Conservation (phyloP, 208 protist species). For the Wallacemonas sp. region DNA sequence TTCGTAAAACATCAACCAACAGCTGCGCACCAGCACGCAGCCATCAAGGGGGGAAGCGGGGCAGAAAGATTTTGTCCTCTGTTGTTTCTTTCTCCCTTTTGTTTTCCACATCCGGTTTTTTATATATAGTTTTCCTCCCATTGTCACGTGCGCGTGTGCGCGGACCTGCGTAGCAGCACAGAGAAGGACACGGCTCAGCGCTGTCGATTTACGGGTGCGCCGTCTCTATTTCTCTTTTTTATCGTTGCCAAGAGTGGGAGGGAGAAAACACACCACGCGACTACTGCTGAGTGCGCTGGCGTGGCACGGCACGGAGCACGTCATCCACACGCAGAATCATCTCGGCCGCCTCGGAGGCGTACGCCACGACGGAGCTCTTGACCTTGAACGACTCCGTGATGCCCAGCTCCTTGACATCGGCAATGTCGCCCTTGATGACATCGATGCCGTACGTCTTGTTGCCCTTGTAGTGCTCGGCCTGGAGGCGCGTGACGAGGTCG, state of each 20-base stretch:
- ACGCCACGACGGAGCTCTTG: conserved; percentile 97
- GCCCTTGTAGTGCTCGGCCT: conserved; percentile 80
- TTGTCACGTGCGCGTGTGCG: no score
- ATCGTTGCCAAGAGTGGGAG: background rate
- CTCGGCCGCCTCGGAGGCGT: conserved; percentile 98
- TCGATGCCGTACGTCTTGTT: conserved; percentile 87
- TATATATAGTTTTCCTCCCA: no score
- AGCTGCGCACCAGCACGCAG: no score
- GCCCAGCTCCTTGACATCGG: conserved; percentile 93
- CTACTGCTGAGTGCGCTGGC: conserved; percentile 82
- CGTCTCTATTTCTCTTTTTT: no score
- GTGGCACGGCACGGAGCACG: conserved; percentile 96
- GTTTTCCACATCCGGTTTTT: no score
- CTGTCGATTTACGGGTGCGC: no score
- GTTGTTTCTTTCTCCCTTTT: no score
- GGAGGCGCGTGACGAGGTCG: conserved; percentile 96
- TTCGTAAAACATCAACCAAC: no score
- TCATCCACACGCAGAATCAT: conserved; percentile 99
- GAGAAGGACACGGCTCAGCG: no score
- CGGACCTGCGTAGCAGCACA: no score
- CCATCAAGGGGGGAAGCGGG: no score
- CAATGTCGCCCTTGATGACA: conserved; percentile 95
- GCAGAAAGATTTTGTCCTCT: no score
- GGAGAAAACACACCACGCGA: background rate
- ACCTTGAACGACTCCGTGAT: conserved; percentile 98